These are phyloP conservation scores for Pseudogymnoascus pannorum DNA, from an alignment of 2,329 filamentous ascomycete species.

Conservation along the genomic window DNA sequence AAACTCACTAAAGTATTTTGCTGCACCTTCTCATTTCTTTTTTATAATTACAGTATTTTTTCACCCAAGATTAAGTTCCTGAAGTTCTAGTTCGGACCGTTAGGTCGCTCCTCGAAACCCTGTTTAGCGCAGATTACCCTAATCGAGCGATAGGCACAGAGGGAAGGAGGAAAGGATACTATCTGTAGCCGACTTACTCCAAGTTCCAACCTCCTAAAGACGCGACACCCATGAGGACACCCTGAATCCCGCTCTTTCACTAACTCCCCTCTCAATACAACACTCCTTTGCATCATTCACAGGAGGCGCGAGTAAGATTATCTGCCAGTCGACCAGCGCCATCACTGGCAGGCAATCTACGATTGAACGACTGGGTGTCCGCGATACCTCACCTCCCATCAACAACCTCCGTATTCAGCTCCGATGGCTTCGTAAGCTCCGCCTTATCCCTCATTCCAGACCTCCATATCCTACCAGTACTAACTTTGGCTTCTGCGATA, in stretches of 20 bases:
- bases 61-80: slow-evolving; percentile 3
- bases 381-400: slow-evolving; percentile 4
- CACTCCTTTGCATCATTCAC: slow-evolving; percentile 9
- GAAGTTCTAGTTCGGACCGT: background rate
- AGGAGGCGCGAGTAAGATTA: slow-evolving; percentile 7
- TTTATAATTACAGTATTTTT: background rate
- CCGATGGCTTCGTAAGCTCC: slow-evolving; percentile 10
- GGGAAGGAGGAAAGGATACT: slow-evolving; percentile 8
- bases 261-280: slow-evolving; percentile 8
- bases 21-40: slow-evolving; percentile 1
- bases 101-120: slow-evolving; percentile 5
- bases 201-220: slow-evolving; percentile 6
- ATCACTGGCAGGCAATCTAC: slow-evolving; percentile 10
- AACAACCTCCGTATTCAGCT: slow-evolving; percentile 2
- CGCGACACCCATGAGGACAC: slow-evolving; percentile 7
- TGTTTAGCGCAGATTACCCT: slow-evolving; percentile 6
- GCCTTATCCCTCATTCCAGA: background rate
- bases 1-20: background rate
- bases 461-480: background rate
- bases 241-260: slow-evolving; percentile 1
- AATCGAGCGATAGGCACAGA: slow-evolving; percentile 8
- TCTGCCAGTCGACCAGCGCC: background rate
- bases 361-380: slow-evolving; percentile 9
- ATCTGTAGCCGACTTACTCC: slow-evolving; percentile 7
- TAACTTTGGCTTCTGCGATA: background rate